phyloP scores from a whole-genome alignment of 495 filamentous ascomycete genomes.

The Aspergillus campestris region DNA sequence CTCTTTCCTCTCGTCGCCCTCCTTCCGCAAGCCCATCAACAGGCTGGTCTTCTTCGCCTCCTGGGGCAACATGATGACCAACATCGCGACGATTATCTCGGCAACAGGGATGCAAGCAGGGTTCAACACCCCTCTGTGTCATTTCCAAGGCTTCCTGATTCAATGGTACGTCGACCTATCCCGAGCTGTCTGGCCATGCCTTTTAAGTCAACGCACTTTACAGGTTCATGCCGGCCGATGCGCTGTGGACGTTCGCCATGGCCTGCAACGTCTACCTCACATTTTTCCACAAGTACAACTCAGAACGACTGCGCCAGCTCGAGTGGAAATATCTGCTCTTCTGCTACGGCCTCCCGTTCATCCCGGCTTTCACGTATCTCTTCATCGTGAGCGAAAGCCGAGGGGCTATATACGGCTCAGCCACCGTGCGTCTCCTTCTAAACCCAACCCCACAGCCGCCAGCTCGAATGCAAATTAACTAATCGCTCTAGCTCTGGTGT shows the following conservation, averaged over 20 bases:
- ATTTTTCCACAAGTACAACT: constrained; percentile 70
- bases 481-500: constrained; percentile 58
- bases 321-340: constrained; percentile 63
- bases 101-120: constrained; percentile 42
- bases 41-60: constrained; percentile 78
- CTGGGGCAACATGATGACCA: constrained; percentile 76
- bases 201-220: constrained; percentile 4
- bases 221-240: constrained; percentile 71
- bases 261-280: constrained; percentile 82
- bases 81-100: constrained; percentile 69
- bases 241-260: constrained; percentile 77
- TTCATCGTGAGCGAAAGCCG: constrained; percentile 45
- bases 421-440: constrained; percentile 38
- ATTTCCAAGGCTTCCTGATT: constrained; percentile 68
- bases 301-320: constrained; percentile 54
- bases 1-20: constrained; percentile 50
- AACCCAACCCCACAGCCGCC: not conserved
- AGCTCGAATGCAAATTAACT: not conserved
- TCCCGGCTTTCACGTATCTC: constrained; percentile 60
- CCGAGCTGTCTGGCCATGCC: not conserved
- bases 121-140: constrained; percentile 49
- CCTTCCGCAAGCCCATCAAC: constrained; percentile 74
- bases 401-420: constrained; percentile 64
- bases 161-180: constrained; percentile 48
- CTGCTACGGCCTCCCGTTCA: constrained; percentile 71